phyloP scores from a whole-genome alignment of 176 grass and related monocot species.

The Avena eriantha region DNA sequence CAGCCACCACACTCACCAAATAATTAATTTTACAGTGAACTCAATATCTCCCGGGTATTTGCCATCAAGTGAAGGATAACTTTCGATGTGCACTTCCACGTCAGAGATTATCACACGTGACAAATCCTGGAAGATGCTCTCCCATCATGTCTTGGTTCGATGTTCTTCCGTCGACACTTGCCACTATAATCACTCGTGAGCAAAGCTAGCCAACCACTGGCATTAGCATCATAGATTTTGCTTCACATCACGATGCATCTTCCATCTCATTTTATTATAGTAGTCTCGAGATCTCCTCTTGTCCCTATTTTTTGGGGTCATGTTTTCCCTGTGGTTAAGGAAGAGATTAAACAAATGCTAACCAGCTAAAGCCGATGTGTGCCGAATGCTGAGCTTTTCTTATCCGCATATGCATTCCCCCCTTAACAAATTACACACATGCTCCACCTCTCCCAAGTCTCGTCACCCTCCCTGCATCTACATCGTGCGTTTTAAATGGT shows the following conservation, averaged over 20 bases:
- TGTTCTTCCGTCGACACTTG: slow-evolving; percentile 4
- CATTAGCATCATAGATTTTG: slow-evolving; percentile 13
- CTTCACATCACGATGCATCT: slow-evolving; percentile 26
- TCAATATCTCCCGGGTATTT: background rate
- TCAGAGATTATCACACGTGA: slow-evolving; percentile 39
- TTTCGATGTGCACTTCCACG: slow-evolving; percentile 28
- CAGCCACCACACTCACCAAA: background rate
- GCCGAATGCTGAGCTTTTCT: slow-evolving; percentile 45
- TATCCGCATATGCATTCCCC: slow-evolving; percentile 17
- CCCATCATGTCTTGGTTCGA: slow-evolving; percentile 39
- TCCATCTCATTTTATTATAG: background rate
- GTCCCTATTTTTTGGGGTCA: background rate
- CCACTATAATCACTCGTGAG: slow-evolving; percentile 19
- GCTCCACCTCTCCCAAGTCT: background rate
- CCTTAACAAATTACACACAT: slow-evolving; percentile 5
- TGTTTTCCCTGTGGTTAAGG: slow-evolving; percentile 41
- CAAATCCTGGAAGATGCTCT: slow-evolving; percentile 19
- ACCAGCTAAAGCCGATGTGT: background rate
- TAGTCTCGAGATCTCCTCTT: background rate
- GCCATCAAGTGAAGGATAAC: background rate
- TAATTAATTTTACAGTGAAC: background rate
- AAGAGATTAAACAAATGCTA: background rate
- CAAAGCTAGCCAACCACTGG: background rate
- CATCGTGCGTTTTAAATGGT: too few relatives aligned
- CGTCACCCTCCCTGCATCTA: background rate